These are phyloP conservation scores for Cyanophora paradoxa DNA, from an alignment of 78 protist genomes.

Conservation along the genomic window DNA sequence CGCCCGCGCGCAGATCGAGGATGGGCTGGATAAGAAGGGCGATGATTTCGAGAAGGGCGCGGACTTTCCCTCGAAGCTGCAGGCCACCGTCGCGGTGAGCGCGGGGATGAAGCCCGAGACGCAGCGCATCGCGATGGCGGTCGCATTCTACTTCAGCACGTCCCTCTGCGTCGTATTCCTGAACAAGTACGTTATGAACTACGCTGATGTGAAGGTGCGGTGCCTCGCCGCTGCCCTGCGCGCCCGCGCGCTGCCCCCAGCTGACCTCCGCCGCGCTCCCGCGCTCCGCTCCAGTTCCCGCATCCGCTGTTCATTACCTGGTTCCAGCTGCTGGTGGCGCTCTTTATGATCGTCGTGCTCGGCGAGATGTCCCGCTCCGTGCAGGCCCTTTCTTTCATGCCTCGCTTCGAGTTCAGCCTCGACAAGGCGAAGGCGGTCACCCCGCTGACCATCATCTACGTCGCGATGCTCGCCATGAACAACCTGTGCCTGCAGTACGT, in stretches of 20 bases:
- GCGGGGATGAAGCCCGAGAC: too few species aligned
- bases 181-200: conserved; percentile 50
- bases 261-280: not conserved
- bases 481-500: conserved; percentile 72
- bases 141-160: conserved; percentile 50
- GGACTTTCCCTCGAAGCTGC: too few species aligned
- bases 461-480: conserved; percentile 62
- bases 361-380: conserved; percentile 1
- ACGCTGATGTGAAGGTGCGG: too few species aligned
- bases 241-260: not conserved
- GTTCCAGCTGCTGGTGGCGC: conserved; percentile 59
- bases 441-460: conserved; percentile 58
- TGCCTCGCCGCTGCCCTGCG: too few species aligned
- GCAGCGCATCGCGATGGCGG: conserved; percentile 25
- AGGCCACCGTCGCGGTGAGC: too few species aligned
- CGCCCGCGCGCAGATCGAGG: too few species aligned
- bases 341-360: conserved; percentile 30
- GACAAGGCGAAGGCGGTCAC: conserved; percentile 40
- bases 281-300: conserved; percentile 2
- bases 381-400: conserved; percentile 33
- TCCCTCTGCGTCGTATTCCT: conserved; percentile 65
- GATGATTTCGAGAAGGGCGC: too few species aligned
- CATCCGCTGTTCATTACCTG: conserved; percentile 66
- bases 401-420: conserved; percentile 47
- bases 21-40: too few species aligned